phyloP scores from a whole-genome alignment of 768 basidiomycete genomes.

The Suillus luteus region DNA sequence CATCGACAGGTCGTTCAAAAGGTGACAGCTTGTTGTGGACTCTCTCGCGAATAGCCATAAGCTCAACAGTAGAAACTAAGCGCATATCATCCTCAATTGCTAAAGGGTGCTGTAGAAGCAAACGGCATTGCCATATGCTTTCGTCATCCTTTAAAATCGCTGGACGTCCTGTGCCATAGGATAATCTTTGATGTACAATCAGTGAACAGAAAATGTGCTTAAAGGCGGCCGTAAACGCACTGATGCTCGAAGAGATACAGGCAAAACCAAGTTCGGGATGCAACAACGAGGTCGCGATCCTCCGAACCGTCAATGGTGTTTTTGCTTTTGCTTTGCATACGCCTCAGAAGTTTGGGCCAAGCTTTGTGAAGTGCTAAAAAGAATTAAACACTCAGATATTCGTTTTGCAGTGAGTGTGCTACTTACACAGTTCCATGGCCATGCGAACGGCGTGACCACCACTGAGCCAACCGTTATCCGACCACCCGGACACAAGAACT shows the following conservation, averaged over 20 bases:
- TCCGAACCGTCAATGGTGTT: constrained; percentile 45
- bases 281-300: constrained; percentile 80
- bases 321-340: constrained; percentile 70
- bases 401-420: constrained; percentile 7
- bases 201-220: not conserved
- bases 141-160: constrained; percentile 93
- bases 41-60: constrained; percentile 86
- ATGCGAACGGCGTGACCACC: constrained; percentile 96
- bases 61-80: constrained; percentile 90
- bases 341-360: constrained; percentile 78
- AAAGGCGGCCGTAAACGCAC: constrained; percentile 45
- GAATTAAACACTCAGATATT: constrained; percentile 2
- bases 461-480: constrained; percentile 93
- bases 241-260: constrained; percentile 94
- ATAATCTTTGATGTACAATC: constrained; percentile 59
- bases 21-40: constrained; percentile 83
- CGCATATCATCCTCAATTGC: constrained; percentile 94
- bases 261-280: constrained; percentile 90
- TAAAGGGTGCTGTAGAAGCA: constrained; percentile 82
- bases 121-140: constrained; percentile 78
- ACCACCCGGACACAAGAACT: constrained; percentile 94
- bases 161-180: constrained; percentile 92
- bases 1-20: constrained; percentile 72
- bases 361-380: constrained; percentile 82
- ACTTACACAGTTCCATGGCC: constrained; percentile 90